Base-by-base conservation (phyloP, 176 grass and related monocot species). In the Carex kokanica region DNA sequence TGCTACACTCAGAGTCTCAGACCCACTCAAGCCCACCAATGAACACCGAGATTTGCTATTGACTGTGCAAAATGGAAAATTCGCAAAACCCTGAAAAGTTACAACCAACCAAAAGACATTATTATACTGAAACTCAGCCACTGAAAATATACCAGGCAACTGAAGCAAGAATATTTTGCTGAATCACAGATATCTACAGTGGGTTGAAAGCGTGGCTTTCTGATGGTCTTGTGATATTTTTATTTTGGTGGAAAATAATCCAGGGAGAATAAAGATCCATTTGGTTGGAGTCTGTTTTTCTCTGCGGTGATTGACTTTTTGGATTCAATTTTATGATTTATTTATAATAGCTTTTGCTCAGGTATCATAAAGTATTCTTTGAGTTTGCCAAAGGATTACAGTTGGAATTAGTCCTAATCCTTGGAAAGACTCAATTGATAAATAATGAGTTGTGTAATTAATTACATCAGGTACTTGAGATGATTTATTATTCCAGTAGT, bases 21-120 rank as follows among this genome's bases (percentile, higher is more conserved):
- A 73, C 32, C 73, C 84, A 11, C 88, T 84, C 61, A 69, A 89
- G 68, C 84, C 88, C 56, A 85, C 83, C 49, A 86, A 79, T 80
- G 78, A 83, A 53, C 61, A 27, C 16, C n/a, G 15, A 2, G 41
- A 9, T 31, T 65, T 67, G 21, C 18, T 24, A 13, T 64, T 64
- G 57, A 60, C 8, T 45, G 5, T 43, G 4, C 14, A 68, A 64
- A 64, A 12, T 23, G 24, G 3, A 14, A 8, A 40, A 68, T 2
- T 38, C 0, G 47, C 12, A 75, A 21, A 43, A 32, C 51, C 23
- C 31, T 78, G 51, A 78, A 54, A 25, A 56, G 15, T 6, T 56
- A 55, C 14, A 56, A 56, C 6, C 9, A 56, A 78, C 6, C 21
- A 78, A 78, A 56, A 78, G 31, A 13, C 3, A 8, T 16, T 32